Conservation (phyloP, 345 rosid genomes). For the Litchi chinensis region DNA sequence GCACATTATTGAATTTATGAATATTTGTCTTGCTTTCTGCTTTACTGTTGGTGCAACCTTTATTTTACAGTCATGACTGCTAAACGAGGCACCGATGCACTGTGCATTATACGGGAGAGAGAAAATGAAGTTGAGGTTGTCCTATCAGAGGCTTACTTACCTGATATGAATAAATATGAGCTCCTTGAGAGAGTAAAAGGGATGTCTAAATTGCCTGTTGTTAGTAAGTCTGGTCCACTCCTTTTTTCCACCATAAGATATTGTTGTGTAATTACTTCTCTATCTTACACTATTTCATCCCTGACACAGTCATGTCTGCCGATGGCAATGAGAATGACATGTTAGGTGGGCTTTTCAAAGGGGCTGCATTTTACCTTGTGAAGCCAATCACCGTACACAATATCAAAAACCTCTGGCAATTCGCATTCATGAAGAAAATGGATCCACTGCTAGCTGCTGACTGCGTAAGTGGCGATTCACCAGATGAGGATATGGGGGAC, state of each 20-base stretch:
- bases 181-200: slow-evolving; percentile 44
- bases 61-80: slow-evolving; percentile 46
- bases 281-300: slow-evolving; percentile 6
- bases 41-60: not conserved
- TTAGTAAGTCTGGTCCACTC: slow-evolving; percentile 33
- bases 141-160: slow-evolving; percentile 46
- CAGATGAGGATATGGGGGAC: slow-evolving; percentile 23
- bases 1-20: not conserved
- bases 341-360: slow-evolving; percentile 42
- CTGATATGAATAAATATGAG: slow-evolving; percentile 52
- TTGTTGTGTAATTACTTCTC: not conserved
- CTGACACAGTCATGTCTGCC: slow-evolving; percentile 40
- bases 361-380: slow-evolving; percentile 44
- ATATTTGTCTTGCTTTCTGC: not conserved
- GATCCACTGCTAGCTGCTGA: not conserved
- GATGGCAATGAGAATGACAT: slow-evolving; percentile 29
- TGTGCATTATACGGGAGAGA: slow-evolving; percentile 34
- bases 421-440: slow-evolving; percentile 24
- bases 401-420: slow-evolving; percentile 51
- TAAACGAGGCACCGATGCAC: slow-evolving; percentile 39
- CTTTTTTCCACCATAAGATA: not conserved
- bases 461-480: not conserved
- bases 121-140: slow-evolving; percentile 42
- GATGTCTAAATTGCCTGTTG: slow-evolving; percentile 40
- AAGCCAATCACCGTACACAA: slow-evolving; percentile 43